Conservation (phyloP, 768 basidiomycete species). For the Tephrocybe sp. region DNA sequence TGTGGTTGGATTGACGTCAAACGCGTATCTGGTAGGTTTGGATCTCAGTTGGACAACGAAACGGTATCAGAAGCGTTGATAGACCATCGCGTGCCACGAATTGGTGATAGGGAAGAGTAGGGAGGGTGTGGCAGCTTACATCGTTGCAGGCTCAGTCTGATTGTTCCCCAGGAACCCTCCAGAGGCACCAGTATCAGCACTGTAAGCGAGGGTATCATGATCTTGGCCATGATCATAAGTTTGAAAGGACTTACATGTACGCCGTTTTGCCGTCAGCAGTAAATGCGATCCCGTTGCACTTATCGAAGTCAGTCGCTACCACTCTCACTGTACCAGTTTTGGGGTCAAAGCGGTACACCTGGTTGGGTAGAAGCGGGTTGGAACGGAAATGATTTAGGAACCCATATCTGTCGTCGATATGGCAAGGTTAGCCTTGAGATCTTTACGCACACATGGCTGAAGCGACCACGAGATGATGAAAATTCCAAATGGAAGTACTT, state of each 20-base stretch:
- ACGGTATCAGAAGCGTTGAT: not conserved
- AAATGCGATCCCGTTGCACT: constrained; percentile 75
- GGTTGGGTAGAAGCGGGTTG: constrained; percentile 60
- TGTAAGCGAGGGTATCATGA: constrained; percentile 17
- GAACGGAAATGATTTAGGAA: constrained; percentile 67
- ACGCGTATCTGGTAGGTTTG: constrained; percentile 50
- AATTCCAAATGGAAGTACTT: constrained; percentile 22
- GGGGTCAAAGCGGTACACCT: constrained; percentile 78
- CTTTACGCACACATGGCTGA: not conserved
- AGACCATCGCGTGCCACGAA: not conserved
- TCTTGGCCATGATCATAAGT: not conserved
- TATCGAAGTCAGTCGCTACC: constrained; percentile 74
- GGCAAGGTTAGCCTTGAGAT: not conserved
- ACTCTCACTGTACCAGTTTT: constrained; percentile 61
- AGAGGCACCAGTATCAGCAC: constrained; percentile 49
- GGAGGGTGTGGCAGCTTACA: constrained; percentile 40
- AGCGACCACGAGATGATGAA: not conserved
- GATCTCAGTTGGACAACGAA: not conserved
- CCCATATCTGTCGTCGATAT: constrained; percentile 46
- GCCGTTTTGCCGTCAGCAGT: constrained; percentile 60
- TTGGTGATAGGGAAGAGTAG: not conserved
- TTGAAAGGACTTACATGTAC: constrained; percentile 46
- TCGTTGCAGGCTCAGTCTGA: constrained; percentile 60
- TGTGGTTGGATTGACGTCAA: constrained; percentile 57
- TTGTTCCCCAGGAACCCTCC: constrained; percentile 47